A percentile compares a stretch with the other conserved stretches of the same genome.
These are phyloP conservation scores for Marsdenia floribunda DNA, from an alignment of 257 asterid genomes.

Conservation along the genomic window DNA sequence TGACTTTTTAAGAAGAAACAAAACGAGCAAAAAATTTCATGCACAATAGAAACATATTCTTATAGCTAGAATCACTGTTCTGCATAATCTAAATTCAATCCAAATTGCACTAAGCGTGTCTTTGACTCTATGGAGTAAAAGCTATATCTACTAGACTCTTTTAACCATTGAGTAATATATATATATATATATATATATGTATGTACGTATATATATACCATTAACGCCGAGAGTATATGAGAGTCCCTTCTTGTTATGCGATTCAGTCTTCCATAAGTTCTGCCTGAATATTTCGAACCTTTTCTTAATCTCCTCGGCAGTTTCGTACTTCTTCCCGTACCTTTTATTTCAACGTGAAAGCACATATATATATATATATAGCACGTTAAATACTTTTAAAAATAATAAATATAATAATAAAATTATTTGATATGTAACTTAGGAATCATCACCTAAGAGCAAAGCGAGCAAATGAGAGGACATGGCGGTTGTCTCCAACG, in stretches of 20 bases:
- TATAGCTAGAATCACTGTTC: too few relatives aligned
- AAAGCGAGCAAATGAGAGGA: slow-evolving; percentile 74
- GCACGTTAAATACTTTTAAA: background rate
- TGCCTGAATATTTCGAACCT: slow-evolving; percentile 63
- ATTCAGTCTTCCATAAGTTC: slow-evolving; percentile 60
- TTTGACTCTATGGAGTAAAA: too few relatives aligned
- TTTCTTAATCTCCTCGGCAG: slow-evolving; percentile 60
- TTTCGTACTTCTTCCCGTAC: slow-evolving; percentile 64
- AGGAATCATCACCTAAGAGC: slow-evolving; percentile 53
- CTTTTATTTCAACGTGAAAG: slow-evolving; percentile 26
- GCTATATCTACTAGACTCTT: too few relatives aligned
- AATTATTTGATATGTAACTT: too few relatives aligned
- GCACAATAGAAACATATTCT: background rate
- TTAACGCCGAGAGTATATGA: slow-evolving; percentile 76
- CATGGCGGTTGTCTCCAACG: slow-evolving; percentile 65
- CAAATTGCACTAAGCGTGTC: too few relatives aligned
- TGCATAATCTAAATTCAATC: too few relatives aligned
- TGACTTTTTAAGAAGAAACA: background rate
- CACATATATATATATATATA: too few relatives aligned
- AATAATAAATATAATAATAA: too few relatives aligned
- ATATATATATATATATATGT: too few relatives aligned
- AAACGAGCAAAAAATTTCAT: background rate
- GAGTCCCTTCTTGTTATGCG: slow-evolving; percentile 79
- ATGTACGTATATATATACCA: slow-evolving; percentile 26
- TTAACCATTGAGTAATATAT: too few relatives aligned